Percentiles rank a stretch among this genome's conserved stretches.
These are phyloP conservation scores for Bruguiera parviflora DNA, from an alignment of 345 rosid genomes.

Conservation along the genomic window DNA sequence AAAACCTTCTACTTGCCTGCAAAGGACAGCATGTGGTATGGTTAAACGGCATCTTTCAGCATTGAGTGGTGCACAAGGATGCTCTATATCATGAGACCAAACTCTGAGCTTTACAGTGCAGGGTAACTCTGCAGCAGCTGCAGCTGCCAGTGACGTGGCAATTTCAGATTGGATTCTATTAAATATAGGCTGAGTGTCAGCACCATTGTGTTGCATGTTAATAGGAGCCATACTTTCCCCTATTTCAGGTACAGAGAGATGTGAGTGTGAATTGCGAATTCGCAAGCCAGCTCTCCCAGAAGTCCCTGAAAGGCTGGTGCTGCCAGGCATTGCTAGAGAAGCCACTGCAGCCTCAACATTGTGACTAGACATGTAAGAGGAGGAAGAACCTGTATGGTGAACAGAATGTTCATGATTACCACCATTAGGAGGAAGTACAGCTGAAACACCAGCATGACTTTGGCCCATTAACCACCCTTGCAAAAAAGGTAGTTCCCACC, in stretches of 20 bases:
- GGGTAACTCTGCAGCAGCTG: conserved; percentile 87
- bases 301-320: conserved; percentile 44
- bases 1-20: conserved; percentile 54
- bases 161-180: conserved; percentile 69
- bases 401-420: conserved; percentile 34
- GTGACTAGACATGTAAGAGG: conserved; percentile 32
- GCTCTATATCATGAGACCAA: conserved; percentile 76
- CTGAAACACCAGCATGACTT: conserved; percentile 55
- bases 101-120: conserved; percentile 90
- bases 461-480: conserved; percentile 80
- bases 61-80: conserved; percentile 62
- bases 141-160: conserved; percentile 74
- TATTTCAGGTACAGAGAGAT: conserved; percentile 41
- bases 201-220: conserved; percentile 29
- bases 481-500: conserved; percentile 69
- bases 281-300: conserved; percentile 44
- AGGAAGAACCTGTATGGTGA: conserved; percentile 35
- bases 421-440: conserved; percentile 40
- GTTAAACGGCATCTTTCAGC: conserved; percentile 61
- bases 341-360: conserved; percentile 50
- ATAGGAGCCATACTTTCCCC: conserved; percentile 37
- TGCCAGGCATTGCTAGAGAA: conserved; percentile 47
- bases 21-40: conserved; percentile 92
- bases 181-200: conserved; percentile 49
- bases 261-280: conserved; percentile 39